Evolutionary conservation across 164 flowering plant species (phyloP), one percentile per base, ranked within the genome.

Genomic region (Piper longum): DNA sequence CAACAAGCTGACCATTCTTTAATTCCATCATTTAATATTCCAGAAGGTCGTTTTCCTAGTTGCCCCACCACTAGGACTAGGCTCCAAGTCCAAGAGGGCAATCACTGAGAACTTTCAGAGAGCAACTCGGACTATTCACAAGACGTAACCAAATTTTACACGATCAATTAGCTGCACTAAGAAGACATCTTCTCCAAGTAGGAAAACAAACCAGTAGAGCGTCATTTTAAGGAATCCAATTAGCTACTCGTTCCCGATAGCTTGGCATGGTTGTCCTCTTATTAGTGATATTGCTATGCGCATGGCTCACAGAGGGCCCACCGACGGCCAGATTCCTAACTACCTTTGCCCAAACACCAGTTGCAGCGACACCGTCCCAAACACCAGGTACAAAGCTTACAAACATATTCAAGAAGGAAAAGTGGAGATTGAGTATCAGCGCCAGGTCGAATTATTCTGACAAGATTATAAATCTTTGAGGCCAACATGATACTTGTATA

Each of bases 401-500:
- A 4, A 36, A 3, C 0, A 4, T 4, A 36, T 26, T 4, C 2
- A 57, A 57, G 39, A 36, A 36, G 41, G 60, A 26, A 57, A 57
- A 36, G 14, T 57, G 26, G 60, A 57, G 42, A 57, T 9, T 9
- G 60, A 57, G 60, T 57, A 57, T 26, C 41, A 57, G 41, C 60
- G 39, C 60, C 26, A 57, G 41, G 60, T 57, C 14, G 66, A 56
- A 55, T 40, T 3, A 7, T 72, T 74, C 54, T 14, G 76, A 9
- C 70, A 43, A 43, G 64, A 55, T 18, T 5, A 69, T n/a, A 76
- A 71, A 57, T 57, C 70, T 26, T 14, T 69, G 2, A 64, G 69
- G 40, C 66, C 65, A 17, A 76, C 67, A 41, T 76, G 81, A 67
- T 79, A 71, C 61, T 68, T 66, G 0, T 78, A 69, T 52, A 42